phyloP scores from a whole-genome alignment of 208 protist genomes.

The Crithidia bombi region DNA sequence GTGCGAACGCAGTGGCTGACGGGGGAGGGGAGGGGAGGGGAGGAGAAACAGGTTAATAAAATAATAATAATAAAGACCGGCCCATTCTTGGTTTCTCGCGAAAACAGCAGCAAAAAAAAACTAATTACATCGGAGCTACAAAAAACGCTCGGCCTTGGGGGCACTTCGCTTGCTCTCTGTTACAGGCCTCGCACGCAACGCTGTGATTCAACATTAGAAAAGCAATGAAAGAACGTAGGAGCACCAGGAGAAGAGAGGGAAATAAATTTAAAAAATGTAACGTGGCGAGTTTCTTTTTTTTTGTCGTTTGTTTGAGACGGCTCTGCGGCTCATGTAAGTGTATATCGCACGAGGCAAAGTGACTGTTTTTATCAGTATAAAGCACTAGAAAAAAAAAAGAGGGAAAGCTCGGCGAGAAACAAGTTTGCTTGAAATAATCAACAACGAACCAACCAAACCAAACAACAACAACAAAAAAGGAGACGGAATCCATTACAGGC shows the following conservation, averaged over 20 bases:
- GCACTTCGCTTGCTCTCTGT: neutral
- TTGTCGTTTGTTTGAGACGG: neutral
- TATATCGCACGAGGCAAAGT: neutral
- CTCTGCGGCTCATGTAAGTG: slow-evolving; percentile 2
- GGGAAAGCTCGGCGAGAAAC: slow-evolving; percentile 5
- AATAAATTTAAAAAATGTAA: neutral
- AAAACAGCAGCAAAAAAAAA: neutral
- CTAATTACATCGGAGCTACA: slow-evolving; percentile 5
- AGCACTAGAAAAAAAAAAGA: neutral
- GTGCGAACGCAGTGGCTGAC: neutral
- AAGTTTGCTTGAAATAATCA: neutral
- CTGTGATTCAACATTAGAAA: too few relatives aligned
- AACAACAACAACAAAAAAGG: slow-evolving; percentile 12
- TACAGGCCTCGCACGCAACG: too few relatives aligned
- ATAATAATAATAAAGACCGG: neutral
- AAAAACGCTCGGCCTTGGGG: too few relatives aligned
- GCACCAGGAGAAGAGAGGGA: neutral
- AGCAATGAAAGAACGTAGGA: neutral
- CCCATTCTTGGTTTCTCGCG: too few relatives aligned
- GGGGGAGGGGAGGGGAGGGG: neutral
- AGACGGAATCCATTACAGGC: too few relatives aligned
- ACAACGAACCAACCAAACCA: neutral
- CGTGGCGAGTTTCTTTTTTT: too few relatives aligned
- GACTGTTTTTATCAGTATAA: neutral
- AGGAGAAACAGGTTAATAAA: neutral